phyloP scores from a whole-genome alignment of 2,329 filamentous ascomycete genomes.

The Hypoxylon sp. region DNA sequence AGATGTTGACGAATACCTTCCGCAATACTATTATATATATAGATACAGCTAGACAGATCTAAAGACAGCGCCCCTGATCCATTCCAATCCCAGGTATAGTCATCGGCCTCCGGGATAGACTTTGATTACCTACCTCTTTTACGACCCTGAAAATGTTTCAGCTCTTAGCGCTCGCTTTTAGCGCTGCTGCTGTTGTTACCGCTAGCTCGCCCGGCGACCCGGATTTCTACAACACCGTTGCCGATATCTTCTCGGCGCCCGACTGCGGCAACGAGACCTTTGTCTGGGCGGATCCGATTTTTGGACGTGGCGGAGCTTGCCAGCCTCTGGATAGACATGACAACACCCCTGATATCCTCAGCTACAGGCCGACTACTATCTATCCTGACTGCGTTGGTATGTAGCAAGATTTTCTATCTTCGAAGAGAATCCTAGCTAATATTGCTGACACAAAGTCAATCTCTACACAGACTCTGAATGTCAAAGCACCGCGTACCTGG shows the following conservation, averaged over 20 bases:
- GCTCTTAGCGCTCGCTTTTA: conserved; percentile 9
- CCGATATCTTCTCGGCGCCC: conserved; percentile 31
- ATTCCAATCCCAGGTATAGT: neutral
- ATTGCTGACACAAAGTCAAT: conserved; percentile 10
- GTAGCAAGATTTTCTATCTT: neutral
- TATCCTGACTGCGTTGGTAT: conserved; percentile 37
- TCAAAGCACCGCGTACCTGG: conserved; percentile 26
- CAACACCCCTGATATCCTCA: conserved; percentile 39
- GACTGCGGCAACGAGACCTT: conserved; percentile 33
- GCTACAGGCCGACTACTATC: conserved; percentile 32
- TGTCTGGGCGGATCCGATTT: conserved; percentile 41
- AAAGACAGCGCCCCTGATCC: neutral
- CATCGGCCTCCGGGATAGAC: neutral
- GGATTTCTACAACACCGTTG: conserved; percentile 37
- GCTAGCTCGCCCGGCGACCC: conserved; percentile 27
- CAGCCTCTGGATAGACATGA: conserved; percentile 36
- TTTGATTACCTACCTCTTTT: neutral
- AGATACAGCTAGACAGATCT: neutral
- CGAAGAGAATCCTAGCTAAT: conserved; percentile 1
- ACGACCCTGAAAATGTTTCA: conserved; percentile 12
- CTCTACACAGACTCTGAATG: conserved; percentile 37
- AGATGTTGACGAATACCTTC: neutral
- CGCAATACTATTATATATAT: neutral
- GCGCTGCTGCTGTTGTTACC: neutral
- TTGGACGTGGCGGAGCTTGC: conserved; percentile 35